Conservation (phyloP, 768 basidiomycete genomes). For the Russula sp. region DNA sequence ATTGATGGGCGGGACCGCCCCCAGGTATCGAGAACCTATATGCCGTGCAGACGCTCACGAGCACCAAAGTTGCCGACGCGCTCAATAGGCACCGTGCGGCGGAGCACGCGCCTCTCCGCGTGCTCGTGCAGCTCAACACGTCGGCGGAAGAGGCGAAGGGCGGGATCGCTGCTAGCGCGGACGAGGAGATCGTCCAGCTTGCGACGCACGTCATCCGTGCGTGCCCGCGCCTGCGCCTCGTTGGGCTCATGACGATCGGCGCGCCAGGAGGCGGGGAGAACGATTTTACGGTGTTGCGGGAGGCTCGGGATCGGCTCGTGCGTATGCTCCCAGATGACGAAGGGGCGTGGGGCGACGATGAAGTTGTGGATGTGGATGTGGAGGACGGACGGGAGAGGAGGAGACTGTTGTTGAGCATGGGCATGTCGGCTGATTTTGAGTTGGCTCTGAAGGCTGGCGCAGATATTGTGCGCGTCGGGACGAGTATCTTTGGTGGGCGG, state of each 20-base stretch:
- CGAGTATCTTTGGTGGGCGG: conserved; percentile 41
- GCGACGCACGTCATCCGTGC: conserved; percentile 61
- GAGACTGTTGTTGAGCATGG: conserved; percentile 74
- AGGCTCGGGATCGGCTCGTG: conserved; percentile 56
- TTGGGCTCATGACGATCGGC: conserved; percentile 97
- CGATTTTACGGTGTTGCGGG: conserved; percentile 70
- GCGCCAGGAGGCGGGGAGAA: conserved; percentile 51
- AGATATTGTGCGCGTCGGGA: conserved; percentile 86
- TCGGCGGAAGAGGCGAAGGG: conserved; percentile 91
- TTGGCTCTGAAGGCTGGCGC: conserved; percentile 79
- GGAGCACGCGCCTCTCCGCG: conserved; percentile 59
- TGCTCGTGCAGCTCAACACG: conserved; percentile 92
- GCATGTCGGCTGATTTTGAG: conserved; percentile 95
- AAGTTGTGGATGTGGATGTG: conserved; percentile 25
- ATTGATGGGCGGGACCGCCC: neutral
- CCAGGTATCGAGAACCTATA: conserved; percentile 53
- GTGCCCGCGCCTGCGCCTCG: conserved; percentile 71
- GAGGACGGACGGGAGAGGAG: conserved; percentile 35
- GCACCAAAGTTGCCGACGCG: conserved; percentile 70
- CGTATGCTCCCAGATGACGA: conserved; percentile 34
- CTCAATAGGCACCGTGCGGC: conserved; percentile 66
- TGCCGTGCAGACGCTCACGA: conserved; percentile 81
- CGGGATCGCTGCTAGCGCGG: conserved; percentile 44
- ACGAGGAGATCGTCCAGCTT: conserved; percentile 45
- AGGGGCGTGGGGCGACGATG: conserved; percentile 21